Base-by-base conservation (phyloP, 2,329 filamentous ascomycete genomes). In the Exophiala sp. region DNA sequence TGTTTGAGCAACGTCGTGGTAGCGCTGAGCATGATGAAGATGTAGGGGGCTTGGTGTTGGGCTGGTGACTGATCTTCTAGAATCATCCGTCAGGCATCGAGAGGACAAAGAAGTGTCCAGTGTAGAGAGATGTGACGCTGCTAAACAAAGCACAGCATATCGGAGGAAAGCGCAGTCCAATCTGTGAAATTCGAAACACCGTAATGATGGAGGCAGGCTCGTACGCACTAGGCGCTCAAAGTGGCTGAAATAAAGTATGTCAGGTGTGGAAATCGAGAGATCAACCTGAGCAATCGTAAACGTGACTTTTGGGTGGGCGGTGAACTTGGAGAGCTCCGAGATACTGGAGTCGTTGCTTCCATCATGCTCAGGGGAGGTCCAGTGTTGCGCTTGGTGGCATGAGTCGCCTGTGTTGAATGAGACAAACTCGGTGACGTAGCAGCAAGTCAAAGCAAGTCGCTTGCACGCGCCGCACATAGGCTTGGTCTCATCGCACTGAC, bases 401-500 rank as follows among this genome's bases (percentile, higher is more conserved):
- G 38, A 40, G 7, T 7, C 38, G 14, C 38, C 18, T 10, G 18
- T 8, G 20, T 42, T 12, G 16, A 20, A 39, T 12, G 41, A 54
- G 16, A 46, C 18, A 43, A 50, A 50, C 18, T 51, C 48, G 16
- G 16, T 24, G 8, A 18, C 16, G 39, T 55, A 55, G 16, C 14
- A 5, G 38, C 53, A 55, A 14, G 24, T 10, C 16, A 47, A 18
- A 18, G 41, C 14, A n/a, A 55, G 53, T 9, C 53, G 16, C 16
- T 29, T 14, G 38, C 53, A 55, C 3, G 47, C 48, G 5, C 32
- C 20, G 35, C 53, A 55, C 2, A 32, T 33, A 1, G 53, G 53
- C 36, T 38, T 55, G 21, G 3, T 21, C 35, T 55, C 53, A 40
- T 55, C 48, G 29, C 53, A 55, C 53, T 55, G 21, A 14, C 21